A percentile compares a stretch with the other conserved stretches of the same genome.
Evolutionary conservation across 345 rosid genomes (phyloP).

Genomic region (Hevea brasiliensis): DNA sequence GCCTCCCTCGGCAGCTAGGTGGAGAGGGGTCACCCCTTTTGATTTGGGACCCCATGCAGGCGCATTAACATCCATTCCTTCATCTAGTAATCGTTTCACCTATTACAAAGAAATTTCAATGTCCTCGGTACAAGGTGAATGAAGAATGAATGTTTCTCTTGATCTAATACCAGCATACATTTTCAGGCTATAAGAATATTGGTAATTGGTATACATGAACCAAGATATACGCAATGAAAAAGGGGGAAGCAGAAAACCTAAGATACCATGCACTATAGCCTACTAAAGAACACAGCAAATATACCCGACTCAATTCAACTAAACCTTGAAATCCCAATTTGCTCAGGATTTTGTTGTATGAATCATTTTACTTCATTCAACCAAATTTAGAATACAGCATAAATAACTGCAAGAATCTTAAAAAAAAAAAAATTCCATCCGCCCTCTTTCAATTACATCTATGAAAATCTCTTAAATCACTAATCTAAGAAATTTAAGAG

Average conservation of each 20-base stretch:
- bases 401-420: neutral
- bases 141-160: too few relatives aligned
- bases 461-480: neutral
- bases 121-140: neutral
- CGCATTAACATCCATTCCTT: slow-evolving; percentile 81
- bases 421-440: neutral
- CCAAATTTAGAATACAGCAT: neutral
- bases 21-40: slow-evolving; percentile 84
- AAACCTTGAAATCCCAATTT: neutral
- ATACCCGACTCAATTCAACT: neutral
- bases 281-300: neutral
- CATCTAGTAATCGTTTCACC: slow-evolving; percentile 76
- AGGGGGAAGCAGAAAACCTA: neutral
- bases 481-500: too few relatives aligned
- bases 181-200: too few relatives aligned
- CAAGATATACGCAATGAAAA: neutral
- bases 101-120: slow-evolving; percentile 22
- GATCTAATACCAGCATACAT: too few relatives aligned
- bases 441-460: neutral
- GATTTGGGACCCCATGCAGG: slow-evolving; percentile 90
- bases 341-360: neutral
- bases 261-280: too few relatives aligned
- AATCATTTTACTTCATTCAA: neutral
- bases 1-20: slow-evolving; percentile 98
- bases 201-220: neutral